Evolutionary conservation across 2,329 filamentous ascomycete species (phyloP).

Genomic region (Penicillium sp.): DNA sequence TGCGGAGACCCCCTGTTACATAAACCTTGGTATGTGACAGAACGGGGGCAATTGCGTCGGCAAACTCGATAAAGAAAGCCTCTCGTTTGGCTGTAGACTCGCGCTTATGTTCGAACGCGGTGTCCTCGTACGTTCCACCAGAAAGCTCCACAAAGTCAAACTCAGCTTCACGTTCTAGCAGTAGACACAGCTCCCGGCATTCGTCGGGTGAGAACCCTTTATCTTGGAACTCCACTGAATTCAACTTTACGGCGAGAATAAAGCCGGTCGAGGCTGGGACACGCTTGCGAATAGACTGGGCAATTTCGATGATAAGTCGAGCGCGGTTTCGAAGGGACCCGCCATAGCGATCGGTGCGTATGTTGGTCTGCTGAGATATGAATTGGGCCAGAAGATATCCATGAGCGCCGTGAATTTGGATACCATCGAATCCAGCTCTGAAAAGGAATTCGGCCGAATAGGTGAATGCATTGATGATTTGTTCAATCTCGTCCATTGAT

Average conservation of each 20-base stretch:
- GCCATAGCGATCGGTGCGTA: constrained; percentile 53
- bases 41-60: constrained; percentile 55
- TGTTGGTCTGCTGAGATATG: constrained; percentile 50
- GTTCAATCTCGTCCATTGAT: no score
- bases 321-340: constrained; percentile 55
- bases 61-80: constrained; percentile 65
- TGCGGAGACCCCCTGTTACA: no score
- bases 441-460: no score
- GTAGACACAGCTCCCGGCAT: constrained; percentile 37
- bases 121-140: constrained; percentile 62
- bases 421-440: constrained; percentile 53
- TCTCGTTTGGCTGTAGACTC: constrained; percentile 62
- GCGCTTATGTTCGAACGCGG: constrained; percentile 57
- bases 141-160: constrained; percentile 59
- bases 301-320: constrained; percentile 58
- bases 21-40: no score
- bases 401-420: constrained; percentile 53
- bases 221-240: no score
- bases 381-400: constrained; percentile 57
- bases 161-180: constrained; percentile 32
- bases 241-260: no score
- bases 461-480: no score
- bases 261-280: no score
- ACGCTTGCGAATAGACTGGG: constrained; percentile 22
- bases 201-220: no score